phyloP scores from a whole-genome alignment of 257 asterid genomes.

The Lithospermum erythrorhizon region DNA sequence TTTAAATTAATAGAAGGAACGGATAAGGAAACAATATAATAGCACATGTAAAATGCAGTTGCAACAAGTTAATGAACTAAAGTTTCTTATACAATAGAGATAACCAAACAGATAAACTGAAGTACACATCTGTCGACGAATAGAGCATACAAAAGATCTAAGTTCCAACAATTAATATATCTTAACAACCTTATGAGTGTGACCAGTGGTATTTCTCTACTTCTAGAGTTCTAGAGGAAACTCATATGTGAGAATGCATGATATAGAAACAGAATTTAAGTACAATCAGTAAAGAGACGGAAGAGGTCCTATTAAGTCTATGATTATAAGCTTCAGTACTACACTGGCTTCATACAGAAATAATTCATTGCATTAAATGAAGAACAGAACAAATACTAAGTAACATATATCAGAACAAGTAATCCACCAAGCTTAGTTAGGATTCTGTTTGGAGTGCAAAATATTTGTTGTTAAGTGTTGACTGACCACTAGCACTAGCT shows the following conservation, averaged over 20 bases:
- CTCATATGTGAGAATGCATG: neutral
- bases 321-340: neutral
- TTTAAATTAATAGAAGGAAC: slow-evolving; percentile 4
- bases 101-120: too few relatives aligned
- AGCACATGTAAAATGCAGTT: neutral
- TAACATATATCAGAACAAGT: neutral
- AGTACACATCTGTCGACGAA: too few relatives aligned
- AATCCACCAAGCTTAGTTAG: neutral
- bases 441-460: neutral
- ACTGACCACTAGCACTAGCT: too few relatives aligned
- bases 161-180: too few relatives aligned
- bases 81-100: too few relatives aligned
- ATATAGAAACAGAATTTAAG: too few relatives aligned
- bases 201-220: neutral
- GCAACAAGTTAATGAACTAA: too few relatives aligned
- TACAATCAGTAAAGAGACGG: neutral
- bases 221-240: neutral
- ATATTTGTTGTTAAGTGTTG: too few relatives aligned
- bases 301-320: neutral
- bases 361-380: neutral
- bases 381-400: neutral
- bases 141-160: neutral
- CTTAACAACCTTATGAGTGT: neutral
- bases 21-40: neutral
- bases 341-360: neutral